Evolutionary conservation across 2,329 filamentous ascomycete species (phyloP), one percentile per base, ranked within the genome.

Genomic region (Cadophora gregata): DNA sequence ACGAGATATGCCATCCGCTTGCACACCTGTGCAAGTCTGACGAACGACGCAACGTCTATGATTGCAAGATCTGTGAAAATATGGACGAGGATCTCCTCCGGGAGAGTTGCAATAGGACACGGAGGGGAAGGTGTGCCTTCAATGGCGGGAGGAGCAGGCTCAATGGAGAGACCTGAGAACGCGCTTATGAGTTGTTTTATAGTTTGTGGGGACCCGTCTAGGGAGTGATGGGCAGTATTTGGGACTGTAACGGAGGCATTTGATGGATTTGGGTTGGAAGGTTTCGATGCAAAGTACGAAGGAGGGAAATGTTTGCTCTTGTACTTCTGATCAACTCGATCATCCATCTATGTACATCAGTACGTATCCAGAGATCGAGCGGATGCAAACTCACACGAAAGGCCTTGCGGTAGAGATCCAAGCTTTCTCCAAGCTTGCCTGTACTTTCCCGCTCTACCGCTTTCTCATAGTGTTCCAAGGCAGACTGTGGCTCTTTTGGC

Each of bases 391-490:
- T 66, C 80, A 95, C 93, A 77, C 90, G 88, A 78, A 97, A 98
- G 0, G 96, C 96, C 78, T 91, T 93, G 56, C 96, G 88, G 78
- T 99, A 99, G 60, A 96, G 85, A 71, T 86, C 88, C 64, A 99
- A 78, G 76, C 95, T 98, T 70, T 98, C 95, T 5, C 94, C 93
- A 60, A 98, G 83, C 69, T 88, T 96, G 0, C 96, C 96, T 73
- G 91, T 87, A 0, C 85, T 86, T 80, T 99, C 96, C 78, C 90
- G 93, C 79, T 96, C 91, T 64, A 97, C 94, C 3, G 95, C 96
- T 76, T 87, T 88, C 77, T 98, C 96, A 75, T 96, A 98, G 78
- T 97, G 92, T 73, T 98, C 96, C 19, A 99, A 80, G 0, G 96
- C 96, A 12, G 94, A 92, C 25, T 83, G 82, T 4, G 91, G 91